phyloP scores from a whole-genome alignment of 148 eudicot species.

The Vaccinium vitisidaea region DNA sequence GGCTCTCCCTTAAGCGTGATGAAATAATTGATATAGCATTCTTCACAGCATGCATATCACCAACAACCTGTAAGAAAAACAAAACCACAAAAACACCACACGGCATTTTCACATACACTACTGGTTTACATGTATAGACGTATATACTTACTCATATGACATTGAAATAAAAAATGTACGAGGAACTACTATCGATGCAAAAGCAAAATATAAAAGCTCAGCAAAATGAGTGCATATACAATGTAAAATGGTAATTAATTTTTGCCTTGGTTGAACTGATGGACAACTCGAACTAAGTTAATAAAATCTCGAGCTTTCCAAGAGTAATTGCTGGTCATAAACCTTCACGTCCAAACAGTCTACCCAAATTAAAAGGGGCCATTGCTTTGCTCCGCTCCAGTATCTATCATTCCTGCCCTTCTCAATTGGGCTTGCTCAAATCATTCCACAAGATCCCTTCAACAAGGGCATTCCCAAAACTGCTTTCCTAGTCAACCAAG shows the following conservation, averaged over 20 bases:
- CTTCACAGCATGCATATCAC: conserved; percentile 78
- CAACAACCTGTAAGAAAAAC: conserved; percentile 61
- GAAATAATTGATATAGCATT: conserved; percentile 75
- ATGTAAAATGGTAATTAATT: neutral
- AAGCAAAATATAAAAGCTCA: neutral
- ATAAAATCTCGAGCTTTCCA: neutral
- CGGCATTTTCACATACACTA: conserved; percentile 8
- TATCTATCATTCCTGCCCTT: neutral
- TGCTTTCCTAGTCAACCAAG: too few relatives aligned
- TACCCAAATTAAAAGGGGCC: neutral
- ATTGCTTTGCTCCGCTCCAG: neutral
- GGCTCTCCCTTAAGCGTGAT: conserved; percentile 93
- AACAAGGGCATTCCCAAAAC: neutral
- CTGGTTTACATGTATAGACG: neutral
- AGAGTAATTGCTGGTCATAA: neutral
- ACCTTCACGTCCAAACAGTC: neutral
- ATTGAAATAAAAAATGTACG: neutral
- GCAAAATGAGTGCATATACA: neutral
- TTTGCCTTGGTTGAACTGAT: neutral
- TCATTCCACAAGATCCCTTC: neutral
- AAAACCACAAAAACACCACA: conserved; percentile 7
- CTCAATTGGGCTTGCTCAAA: neutral
- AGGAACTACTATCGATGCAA: neutral
- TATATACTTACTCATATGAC: neutral
- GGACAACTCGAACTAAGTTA: neutral